Percentiles rank a stretch among this genome's conserved stretches.
Conservation (phyloP, 768 basidiomycete genomes). For the Coprinopsis sp. region DNA sequence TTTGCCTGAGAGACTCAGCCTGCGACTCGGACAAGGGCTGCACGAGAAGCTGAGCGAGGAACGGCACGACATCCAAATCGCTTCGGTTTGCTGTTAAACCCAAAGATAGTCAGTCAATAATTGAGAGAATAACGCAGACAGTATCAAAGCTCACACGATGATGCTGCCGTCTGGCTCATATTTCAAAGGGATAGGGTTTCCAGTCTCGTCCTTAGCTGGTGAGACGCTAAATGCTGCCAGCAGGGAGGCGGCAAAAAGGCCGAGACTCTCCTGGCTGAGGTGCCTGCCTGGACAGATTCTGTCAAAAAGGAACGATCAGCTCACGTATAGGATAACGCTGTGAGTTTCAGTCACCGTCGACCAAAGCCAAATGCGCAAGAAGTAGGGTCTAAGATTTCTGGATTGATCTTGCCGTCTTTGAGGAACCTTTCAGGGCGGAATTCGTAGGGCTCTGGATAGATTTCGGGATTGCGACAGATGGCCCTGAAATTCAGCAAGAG, state of each 20-base stretch:
- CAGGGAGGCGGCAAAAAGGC: slow-evolving; percentile 16
- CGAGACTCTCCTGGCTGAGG: slow-evolving; percentile 18
- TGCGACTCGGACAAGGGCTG: no score
- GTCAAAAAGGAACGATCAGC: not conserved
- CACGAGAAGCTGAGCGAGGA: no score
- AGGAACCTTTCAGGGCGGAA: slow-evolving; percentile 29
- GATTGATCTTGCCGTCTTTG: slow-evolving; percentile 10
- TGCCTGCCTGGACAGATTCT: slow-evolving; percentile 23
- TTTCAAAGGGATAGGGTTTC: slow-evolving; percentile 3
- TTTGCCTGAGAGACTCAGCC: no score
- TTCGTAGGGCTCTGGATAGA: slow-evolving; percentile 26
- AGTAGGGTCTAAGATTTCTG: slow-evolving; percentile 5
- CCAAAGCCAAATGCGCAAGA: slow-evolving; percentile 13
- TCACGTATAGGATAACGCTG: no score
- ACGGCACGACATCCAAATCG: no score
- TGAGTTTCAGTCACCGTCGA: not conserved
- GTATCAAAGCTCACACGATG: no score
- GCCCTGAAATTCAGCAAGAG: slow-evolving; percentile 15
- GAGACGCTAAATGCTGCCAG: slow-evolving; percentile 18
- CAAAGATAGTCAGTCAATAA: no score
- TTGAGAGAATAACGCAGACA: no score
- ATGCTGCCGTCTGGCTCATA: no score
- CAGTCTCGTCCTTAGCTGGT: slow-evolving; percentile 12
- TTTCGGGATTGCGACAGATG: slow-evolving; percentile 28
- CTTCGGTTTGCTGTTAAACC: no score